Evolutionary conservation across 768 basidiomycete species (phyloP).

Genomic region (Rhizopogon vulgaris): DNA sequence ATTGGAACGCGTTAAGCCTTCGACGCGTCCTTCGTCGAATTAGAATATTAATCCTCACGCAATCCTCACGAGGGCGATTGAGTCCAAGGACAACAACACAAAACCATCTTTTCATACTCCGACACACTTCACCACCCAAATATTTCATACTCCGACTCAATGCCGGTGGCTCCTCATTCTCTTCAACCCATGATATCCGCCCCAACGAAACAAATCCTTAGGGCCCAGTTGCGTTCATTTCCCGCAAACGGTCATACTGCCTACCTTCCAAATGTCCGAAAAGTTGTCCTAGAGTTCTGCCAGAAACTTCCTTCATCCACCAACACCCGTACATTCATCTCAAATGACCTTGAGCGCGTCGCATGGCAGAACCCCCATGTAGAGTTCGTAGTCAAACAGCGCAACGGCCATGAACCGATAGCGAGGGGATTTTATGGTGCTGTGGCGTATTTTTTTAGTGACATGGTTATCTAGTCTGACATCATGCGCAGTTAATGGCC

Average conservation of each 20-base stretch:
- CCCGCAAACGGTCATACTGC: slow-evolving; percentile 71
- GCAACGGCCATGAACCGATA: slow-evolving; percentile 72
- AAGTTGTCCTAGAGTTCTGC: slow-evolving; percentile 86
- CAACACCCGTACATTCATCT: slow-evolving; percentile 64
- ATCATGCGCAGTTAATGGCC: slow-evolving; percentile 61
- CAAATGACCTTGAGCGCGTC: slow-evolving; percentile 53
- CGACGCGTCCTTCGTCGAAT: slow-evolving; percentile 16
- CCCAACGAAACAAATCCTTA: slow-evolving; percentile 31
- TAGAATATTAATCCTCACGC: slow-evolving; percentile 11
- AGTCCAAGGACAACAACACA: neutral
- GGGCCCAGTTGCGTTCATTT: slow-evolving; percentile 45
- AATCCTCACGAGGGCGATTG: slow-evolving; percentile 4
- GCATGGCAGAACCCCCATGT: slow-evolving; percentile 76
- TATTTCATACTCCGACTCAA: slow-evolving; percentile 6
- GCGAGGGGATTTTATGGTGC: slow-evolving; percentile 78
- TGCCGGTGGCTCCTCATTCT: slow-evolving; percentile 23
- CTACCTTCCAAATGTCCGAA: slow-evolving; percentile 75
- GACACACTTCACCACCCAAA: slow-evolving; percentile 15
- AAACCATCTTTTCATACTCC: slow-evolving; percentile 20
- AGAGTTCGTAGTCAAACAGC: slow-evolving; percentile 76
- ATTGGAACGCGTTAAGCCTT: slow-evolving; percentile 14
- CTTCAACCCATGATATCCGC: slow-evolving; percentile 14
- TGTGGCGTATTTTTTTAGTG: slow-evolving; percentile 17
- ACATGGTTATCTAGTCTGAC: slow-evolving; percentile 8
- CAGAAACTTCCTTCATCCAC: slow-evolving; percentile 74